Base-by-base conservation (phyloP, 306 rosid genomes). In the Cucurbita pepo region DNA sequence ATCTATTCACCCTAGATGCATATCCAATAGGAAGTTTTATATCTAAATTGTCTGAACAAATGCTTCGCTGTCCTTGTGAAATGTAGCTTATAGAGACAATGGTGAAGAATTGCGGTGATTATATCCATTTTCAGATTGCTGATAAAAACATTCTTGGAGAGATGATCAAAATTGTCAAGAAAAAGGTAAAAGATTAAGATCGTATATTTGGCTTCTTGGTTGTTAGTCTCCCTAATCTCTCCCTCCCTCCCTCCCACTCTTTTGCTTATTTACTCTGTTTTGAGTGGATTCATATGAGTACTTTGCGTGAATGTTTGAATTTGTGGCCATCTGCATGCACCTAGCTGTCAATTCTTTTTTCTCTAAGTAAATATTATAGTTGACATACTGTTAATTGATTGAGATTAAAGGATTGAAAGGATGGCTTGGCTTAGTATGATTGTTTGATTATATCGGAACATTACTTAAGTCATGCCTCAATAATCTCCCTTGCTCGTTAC, bases 41-140 rank as follows among this genome's bases (percentile, higher is more conserved):
- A 37, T 34, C 16, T 8, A 47, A 36, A 47, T 4, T 36, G 50
- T 66, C 56, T 67, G 73, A 67, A 45, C 56, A 25, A 45, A 7
- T 67, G 56, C 41, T 67, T 47, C 7, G 19, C 3, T 47, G 54
- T 13, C 13, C 62, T 71, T 37, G 62, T 71, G 36, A 53, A 62
- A 71, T 75, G 82, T 81, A 95, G 99, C 97, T 95, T 43, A 80
- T 95, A 80, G 99, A 95, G 83, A 95, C 99, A 38, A 89, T 95
- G 99, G 99, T 95, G 80, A 95, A 95, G 92, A 95, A 95, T 79
- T 95, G 97, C 75, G 99, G 99, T 81, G 97, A 95, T 43, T 79
- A 76, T 74, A 86, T 89, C 77, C 99, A 95, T 83, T 85, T 83
- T 72, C 99, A 95, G 85, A 91, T 95, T 83, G 92, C 90, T 10